phyloP scores from a whole-genome alignment of 2,329 filamentous ascomycete species.

The Fusarium floridanum region DNA sequence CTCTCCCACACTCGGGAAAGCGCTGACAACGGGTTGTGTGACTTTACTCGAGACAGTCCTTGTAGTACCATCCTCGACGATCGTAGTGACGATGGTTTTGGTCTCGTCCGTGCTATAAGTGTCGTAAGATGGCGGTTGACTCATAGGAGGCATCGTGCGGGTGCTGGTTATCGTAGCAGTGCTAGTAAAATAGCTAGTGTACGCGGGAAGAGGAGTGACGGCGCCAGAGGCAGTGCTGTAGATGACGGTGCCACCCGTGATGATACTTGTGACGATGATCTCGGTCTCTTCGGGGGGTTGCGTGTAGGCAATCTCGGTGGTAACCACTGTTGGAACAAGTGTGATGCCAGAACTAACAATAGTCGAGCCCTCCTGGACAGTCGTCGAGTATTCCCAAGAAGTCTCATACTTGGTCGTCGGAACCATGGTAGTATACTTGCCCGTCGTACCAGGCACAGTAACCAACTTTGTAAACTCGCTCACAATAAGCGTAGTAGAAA shows the following conservation, averaged over 20 bases:
- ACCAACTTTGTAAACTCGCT: conserved; percentile 29
- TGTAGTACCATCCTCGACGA: conserved; percentile 27
- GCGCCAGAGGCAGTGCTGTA: conserved; percentile 8
- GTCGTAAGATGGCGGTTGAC: conserved; percentile 7
- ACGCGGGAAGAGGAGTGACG: neutral
- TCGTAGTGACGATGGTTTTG: conserved; percentile 20
- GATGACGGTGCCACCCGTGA: conserved; percentile 24
- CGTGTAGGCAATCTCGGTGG: conserved; percentile 23
- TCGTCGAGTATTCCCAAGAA: conserved; percentile 20
- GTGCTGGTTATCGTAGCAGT: conserved; percentile 19
- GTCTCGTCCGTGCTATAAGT: conserved; percentile 16
- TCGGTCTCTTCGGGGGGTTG: conserved; percentile 14
- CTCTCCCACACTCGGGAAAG: conserved; percentile 32
- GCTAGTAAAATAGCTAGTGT: conserved; percentile 4
- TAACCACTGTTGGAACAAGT: conserved; percentile 27
- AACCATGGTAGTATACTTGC: conserved; percentile 35
- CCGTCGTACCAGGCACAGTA: conserved; percentile 40
- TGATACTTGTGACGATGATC: conserved; percentile 12
- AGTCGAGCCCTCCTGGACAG: conserved; percentile 21
- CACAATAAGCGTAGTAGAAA: conserved; percentile 34
- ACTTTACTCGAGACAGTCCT: conserved; percentile 14
- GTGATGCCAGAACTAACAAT: conserved; percentile 17
- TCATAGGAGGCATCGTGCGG: conserved; percentile 18
- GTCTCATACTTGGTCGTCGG: conserved; percentile 30
- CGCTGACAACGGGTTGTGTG: conserved; percentile 25